Conservation (phyloP, 257 asterid genomes). For the Marsdenia floribunda region DNA sequence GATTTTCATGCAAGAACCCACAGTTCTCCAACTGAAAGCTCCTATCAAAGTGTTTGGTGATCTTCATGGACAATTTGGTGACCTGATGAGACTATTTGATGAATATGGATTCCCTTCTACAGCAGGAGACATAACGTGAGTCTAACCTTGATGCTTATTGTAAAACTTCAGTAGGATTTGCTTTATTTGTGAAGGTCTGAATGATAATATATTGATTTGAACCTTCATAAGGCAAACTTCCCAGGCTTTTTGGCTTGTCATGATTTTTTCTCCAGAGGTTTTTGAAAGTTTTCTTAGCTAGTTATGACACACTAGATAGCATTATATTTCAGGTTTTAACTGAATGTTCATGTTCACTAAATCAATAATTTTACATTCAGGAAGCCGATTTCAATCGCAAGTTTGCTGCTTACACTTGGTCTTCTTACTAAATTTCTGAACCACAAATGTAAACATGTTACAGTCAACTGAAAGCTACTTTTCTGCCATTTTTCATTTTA, state of each 20-base stretch:
- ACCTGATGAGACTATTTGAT: conserved; percentile 93
- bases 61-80: conserved; percentile 99
- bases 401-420: neutral
- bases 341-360: neutral
- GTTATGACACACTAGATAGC: neutral
- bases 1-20: conserved; percentile 93
- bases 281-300: neutral
- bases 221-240: neutral
- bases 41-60: conserved; percentile 97
- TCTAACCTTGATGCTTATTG: conserved; percentile 19
- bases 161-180: neutral
- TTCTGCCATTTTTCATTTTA: conserved; percentile 39
- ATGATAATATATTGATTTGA: neutral
- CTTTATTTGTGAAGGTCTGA: neutral
- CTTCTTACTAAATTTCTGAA: conserved; percentile 1
- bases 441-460: neutral
- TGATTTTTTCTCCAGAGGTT: neutral
- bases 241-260: neutral
- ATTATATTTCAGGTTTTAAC: neutral
- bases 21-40: conserved; percentile 98
- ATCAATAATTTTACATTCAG: neutral
- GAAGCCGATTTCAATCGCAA: conserved; percentile 1
- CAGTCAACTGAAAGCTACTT: conserved; percentile 14
- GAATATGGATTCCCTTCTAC: conserved; percentile 99
- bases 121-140: conserved; percentile 98